These are phyloP conservation scores for Somion occarium DNA, from an alignment of 1,284 basidiomycete species.

Conservation along the genomic window DNA sequence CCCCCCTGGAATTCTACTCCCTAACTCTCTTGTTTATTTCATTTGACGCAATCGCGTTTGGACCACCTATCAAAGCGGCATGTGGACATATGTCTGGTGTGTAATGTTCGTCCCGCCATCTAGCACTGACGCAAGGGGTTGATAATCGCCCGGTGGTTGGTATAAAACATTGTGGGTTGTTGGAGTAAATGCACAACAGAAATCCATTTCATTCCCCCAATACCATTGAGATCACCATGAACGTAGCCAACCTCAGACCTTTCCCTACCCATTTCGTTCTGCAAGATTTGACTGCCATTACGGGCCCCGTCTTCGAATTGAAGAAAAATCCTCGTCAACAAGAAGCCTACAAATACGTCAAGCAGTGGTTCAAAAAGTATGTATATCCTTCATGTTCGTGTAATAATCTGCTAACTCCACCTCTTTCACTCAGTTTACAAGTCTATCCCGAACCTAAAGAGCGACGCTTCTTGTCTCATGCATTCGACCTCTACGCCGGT, in stretches of 20 bases:
- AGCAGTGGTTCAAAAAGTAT: slow-evolving; percentile 18
- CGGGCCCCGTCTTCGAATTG: slow-evolving; percentile 17
- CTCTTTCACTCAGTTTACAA: slow-evolving; percentile 10
- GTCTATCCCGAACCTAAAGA: slow-evolving; percentile 19
- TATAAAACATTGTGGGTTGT: too few species aligned
- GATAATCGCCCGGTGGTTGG: too few species aligned
- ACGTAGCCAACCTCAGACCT: slow-evolving; percentile 16
- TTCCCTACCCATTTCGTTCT: slow-evolving; percentile 19
- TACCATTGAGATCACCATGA: too few species aligned
- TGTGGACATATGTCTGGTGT: too few species aligned
- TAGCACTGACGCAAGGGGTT: too few species aligned
- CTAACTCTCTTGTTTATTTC: too few species aligned
- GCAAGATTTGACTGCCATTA: slow-evolving; percentile 16
- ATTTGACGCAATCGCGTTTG: too few species aligned
- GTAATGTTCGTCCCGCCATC: too few species aligned
- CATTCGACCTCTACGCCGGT: slow-evolving; percentile 38
- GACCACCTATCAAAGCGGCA: too few species aligned
- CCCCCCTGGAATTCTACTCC: too few species aligned
- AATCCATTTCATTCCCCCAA: too few species aligned
- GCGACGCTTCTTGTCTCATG: slow-evolving; percentile 17
- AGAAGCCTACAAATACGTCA: slow-evolving; percentile 11
- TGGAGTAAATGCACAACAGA: too few species aligned
- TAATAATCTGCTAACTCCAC: neutral
- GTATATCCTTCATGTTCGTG: neutral
- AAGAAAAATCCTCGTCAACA: slow-evolving; percentile 18